Base-by-base conservation (phyloP, 192 early-diverging fungal genomes). In the Fimicolochytrium jonesii region DNA sequence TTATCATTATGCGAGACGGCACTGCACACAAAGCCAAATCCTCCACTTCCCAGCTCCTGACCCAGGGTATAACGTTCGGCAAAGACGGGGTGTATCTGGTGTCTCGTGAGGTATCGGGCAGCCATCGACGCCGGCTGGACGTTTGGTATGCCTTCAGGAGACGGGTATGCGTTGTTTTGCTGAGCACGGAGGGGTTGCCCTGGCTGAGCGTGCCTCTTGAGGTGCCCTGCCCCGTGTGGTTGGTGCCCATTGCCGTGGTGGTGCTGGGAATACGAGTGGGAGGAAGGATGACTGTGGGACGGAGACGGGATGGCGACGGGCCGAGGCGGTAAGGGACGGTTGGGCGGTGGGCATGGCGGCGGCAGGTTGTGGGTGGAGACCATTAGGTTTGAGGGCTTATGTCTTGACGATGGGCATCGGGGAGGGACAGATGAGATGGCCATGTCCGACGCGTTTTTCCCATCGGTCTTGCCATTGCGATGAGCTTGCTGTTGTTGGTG, bases 1-100 rank as follows among this genome's bases (percentile, higher is more conserved):
- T 35, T 29, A 58, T 78, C 73, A 1, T 10, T n/a, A 0, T 45
- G 22, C 4, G 81, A 48, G 13, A 71, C 63, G 11, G 80, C 84
- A 22, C 79, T 77, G n/a, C 83, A 74, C 0, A 91, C 89, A 68
- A 90, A 89, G 3, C 89, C 89, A 64, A 87, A 89, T 23, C 88
- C 89, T 47, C 89, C 89, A 30, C 66, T 76, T 6, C 89, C 89
- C 29, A 91, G 83, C 56, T 88, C 85, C 75, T 70, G 60, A 32
- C 54, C 70, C 0, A 71, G 20, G 23, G 20, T 10, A 50, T 71
- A 71, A 10, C 32, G 44, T 15, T 28, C 49, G 9, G 44, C 45
- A 49, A 61, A 61, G 29, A 15, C 59, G 31, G 42, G 22, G 29
- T 49, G 43, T 13, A 61, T 23, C 59, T 20, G 46, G 34, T 46